Conservation (phyloP, 2,329 filamentous ascomycete genomes). For the Apiospora kogelbergensis region DNA sequence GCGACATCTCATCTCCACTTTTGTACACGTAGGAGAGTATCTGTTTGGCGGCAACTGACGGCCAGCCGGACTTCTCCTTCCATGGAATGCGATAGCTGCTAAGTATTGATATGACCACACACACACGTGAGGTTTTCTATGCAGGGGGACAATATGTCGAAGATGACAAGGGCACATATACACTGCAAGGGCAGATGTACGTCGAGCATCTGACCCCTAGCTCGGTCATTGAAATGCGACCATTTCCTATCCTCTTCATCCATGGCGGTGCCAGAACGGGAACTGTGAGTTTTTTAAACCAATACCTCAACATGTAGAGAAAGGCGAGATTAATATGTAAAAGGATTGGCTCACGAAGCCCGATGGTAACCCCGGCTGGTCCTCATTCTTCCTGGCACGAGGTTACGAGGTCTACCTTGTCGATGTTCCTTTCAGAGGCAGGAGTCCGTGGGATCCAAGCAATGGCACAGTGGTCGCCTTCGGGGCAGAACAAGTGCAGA, state of each 20-base stretch:
- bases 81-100: no score
- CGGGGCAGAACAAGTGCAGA: conserved; percentile 35
- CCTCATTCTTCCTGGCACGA: conserved; percentile 44
- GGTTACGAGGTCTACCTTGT: conserved; percentile 48
- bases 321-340: conserved; percentile 9
- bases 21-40: neutral
- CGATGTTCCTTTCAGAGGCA: conserved; percentile 45
- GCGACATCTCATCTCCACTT: neutral
- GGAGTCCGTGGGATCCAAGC: conserved; percentile 40
- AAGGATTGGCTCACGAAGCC: conserved; percentile 48
- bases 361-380: conserved; percentile 47
- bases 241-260: conserved; percentile 41
- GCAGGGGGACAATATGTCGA: conserved; percentile 36
- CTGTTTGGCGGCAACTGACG: neutral
- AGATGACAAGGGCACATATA: conserved; percentile 29
- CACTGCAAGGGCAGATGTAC: conserved; percentile 48
- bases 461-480: conserved; percentile 26
- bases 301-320: neutral
- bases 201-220: conserved; percentile 47
- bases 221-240: conserved; percentile 19
- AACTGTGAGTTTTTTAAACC: conserved; percentile 31
- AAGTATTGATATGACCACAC: neutral
- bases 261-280: conserved; percentile 43
- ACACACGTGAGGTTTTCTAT: conserved; percentile 28
- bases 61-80: neutral